Conservation (phyloP, 768 basidiomycete genomes). For the Cyclocybe aegerita region DNA sequence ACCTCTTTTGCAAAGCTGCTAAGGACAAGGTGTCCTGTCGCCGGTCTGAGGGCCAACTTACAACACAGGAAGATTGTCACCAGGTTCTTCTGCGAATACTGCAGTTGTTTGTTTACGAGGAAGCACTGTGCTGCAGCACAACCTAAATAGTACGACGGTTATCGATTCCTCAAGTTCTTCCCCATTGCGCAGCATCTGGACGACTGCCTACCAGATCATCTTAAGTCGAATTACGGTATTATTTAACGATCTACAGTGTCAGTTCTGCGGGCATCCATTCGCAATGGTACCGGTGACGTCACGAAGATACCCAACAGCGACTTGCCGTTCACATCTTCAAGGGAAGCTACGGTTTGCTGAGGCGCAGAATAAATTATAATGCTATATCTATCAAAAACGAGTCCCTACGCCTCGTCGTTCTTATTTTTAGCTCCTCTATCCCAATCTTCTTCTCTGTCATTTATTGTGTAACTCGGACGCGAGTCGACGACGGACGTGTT, state of each 20-base stretch:
- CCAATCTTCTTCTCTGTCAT: no score
- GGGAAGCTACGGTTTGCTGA: no score
- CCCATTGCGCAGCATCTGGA: no score
- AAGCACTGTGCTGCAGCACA: no score
- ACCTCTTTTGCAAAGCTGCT: conserved; percentile 10
- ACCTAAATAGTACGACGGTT: conserved; percentile 22
- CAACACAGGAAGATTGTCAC: conserved; percentile 18
- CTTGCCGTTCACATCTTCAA: no score
- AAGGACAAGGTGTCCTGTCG: conserved; percentile 13
- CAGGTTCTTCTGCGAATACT: conserved; percentile 21
- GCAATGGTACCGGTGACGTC: conserved; percentile 9
- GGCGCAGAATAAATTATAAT: no score
- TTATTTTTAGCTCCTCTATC: no score
- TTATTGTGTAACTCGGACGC: no score
- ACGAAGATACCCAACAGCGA: not conserved
- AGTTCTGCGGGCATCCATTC: conserved; percentile 9
- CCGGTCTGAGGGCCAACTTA: conserved; percentile 13
- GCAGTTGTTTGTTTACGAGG: conserved; percentile 22
- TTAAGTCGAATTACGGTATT: conserved; percentile 20
- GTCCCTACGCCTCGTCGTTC: no score
- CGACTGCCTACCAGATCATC: conserved; percentile 11
- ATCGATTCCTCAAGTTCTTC: no score
- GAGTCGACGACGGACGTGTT: no score
- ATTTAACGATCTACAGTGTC: conserved; percentile 16
- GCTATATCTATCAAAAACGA: no score